Evolutionary conservation across 2,329 filamentous ascomycete genomes (phyloP), one percentile per base, ranked within the genome.

Genomic region (Thielaviopsis punctulata): DNA sequence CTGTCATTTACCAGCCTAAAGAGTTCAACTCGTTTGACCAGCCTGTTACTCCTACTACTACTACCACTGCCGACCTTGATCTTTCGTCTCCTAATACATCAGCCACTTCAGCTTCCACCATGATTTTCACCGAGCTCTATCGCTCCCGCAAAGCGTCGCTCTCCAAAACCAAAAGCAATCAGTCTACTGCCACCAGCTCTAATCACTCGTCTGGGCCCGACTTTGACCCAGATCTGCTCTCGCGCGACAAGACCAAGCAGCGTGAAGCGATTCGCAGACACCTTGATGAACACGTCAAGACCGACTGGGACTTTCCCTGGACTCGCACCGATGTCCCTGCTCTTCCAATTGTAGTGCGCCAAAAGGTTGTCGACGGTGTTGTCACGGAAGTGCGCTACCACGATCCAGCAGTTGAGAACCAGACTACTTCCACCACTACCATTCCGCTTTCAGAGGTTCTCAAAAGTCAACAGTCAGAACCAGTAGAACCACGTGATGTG

Each of bases 221-320:
- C 59, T 75, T 78, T 59, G 74, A 81, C 56, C 70, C 75, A 19
- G 79, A 82, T 60, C 68, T 82, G 5, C 63, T 79, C 48, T 80
- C 75, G 61, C 73, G 69, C 59, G 79, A 82, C 61, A 81, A 80
- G 62, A 56, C 63, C 23, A 79, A 73, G 64, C 76, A 80, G 58
- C 82, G 81, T 60, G 75, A 79, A 41, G 79, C 79, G 12, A 73
- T 82, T 33, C 75, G 69, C 59, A 72, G 68, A 49, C 75, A 73
- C 57, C 64, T 83, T 1, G 63, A 66, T 2, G 68, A 71, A 21
- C 76, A 72, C 57, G 66, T 82, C 41, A 73, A 70, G 56, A 71
- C 69, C 56, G 77, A 81, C 59, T 83, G 79, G 79, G 65, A 67
- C 0, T 82, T 79, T 59, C 58, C 66, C 30, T 81, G 77, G 77